phyloP scores from a whole-genome alignment of 176 grass and related monocot species.

The Oryza meridionalis region DNA sequence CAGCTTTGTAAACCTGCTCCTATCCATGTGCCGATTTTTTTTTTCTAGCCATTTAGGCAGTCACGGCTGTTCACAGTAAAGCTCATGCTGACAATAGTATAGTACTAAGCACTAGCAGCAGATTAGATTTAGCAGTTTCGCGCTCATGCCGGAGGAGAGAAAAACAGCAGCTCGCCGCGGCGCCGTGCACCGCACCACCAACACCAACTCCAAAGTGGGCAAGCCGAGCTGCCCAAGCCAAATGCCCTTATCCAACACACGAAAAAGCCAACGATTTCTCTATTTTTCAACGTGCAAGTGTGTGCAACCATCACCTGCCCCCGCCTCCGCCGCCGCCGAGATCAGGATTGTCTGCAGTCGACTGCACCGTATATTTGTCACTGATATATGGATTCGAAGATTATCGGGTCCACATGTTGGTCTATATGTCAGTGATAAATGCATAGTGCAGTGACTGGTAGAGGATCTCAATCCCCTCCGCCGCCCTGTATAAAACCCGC shows the following conservation, averaged over 20 bases:
- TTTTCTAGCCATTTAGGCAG: neutral
- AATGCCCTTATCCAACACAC: neutral
- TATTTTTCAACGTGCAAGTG: neutral
- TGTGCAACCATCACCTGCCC: neutral
- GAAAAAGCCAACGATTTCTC: neutral
- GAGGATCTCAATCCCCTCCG: too few relatives aligned
- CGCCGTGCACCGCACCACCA: neutral
- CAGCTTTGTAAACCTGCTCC: too few relatives aligned
- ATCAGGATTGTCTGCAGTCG: too few relatives aligned
- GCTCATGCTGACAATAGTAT: neutral
- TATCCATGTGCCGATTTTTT: neutral
- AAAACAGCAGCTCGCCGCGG: neutral
- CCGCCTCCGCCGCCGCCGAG: too few relatives aligned
- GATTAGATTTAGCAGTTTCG: neutral
- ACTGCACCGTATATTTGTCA: too few relatives aligned
- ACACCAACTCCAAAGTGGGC: neutral
- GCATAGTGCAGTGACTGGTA: too few relatives aligned
- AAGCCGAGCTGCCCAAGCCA: neutral
- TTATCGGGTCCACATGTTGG: too few relatives aligned
- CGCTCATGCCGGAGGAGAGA: neutral
- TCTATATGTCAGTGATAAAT: too few relatives aligned
- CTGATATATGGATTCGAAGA: too few relatives aligned
- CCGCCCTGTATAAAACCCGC: neutral
- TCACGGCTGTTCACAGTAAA: neutral
- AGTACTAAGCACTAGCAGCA: neutral